phyloP scores from a whole-genome alignment of 768 basidiomycete genomes.

The Boletus reticuloceps region DNA sequence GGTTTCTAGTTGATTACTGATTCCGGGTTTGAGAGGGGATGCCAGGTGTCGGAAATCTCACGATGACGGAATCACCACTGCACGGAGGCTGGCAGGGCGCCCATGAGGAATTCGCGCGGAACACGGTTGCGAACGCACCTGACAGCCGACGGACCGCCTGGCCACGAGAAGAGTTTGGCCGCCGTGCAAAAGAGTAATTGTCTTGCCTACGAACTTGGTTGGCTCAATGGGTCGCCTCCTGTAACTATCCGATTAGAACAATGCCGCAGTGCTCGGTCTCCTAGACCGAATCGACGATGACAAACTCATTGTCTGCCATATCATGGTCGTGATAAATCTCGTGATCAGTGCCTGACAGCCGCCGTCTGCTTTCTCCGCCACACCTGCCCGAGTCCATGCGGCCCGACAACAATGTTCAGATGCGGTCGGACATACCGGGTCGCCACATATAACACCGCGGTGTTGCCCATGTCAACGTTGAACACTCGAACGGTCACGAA shows the following conservation, averaged over 20 bases:
- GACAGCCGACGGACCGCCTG: conserved; percentile 7
- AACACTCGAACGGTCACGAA: too few relatives aligned
- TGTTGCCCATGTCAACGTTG: too few relatives aligned
- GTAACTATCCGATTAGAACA: neutral
- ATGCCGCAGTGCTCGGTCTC: conserved; percentile 2
- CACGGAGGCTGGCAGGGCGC: conserved; percentile 3
- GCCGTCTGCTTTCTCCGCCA: too few relatives aligned
- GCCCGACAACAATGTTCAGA: too few relatives aligned
- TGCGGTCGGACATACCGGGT: too few relatives aligned
- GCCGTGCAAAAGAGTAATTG: conserved; percentile 6
- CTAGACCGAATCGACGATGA: neutral
- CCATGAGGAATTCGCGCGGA: conserved; percentile 24
- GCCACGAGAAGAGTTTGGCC: neutral
- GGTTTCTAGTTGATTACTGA: conserved; percentile 16
- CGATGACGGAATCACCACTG: conserved; percentile 20
- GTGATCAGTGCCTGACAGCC: too few relatives aligned
- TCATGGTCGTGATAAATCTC: neutral
- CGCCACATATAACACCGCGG: too few relatives aligned
- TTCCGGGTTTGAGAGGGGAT: conserved; percentile 10
- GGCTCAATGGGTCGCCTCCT: neutral
- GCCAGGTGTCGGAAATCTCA: neutral
- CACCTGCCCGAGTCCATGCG: too few relatives aligned
- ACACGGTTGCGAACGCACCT: conserved; percentile 10
- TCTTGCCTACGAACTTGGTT: conserved; percentile 3
- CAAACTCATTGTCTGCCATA: neutral